Percentiles rank a stretch among this genome's conserved stretches.
Conservation (phyloP, 2,329 filamentous ascomycete species). For the Sporothrix mexicana region DNA sequence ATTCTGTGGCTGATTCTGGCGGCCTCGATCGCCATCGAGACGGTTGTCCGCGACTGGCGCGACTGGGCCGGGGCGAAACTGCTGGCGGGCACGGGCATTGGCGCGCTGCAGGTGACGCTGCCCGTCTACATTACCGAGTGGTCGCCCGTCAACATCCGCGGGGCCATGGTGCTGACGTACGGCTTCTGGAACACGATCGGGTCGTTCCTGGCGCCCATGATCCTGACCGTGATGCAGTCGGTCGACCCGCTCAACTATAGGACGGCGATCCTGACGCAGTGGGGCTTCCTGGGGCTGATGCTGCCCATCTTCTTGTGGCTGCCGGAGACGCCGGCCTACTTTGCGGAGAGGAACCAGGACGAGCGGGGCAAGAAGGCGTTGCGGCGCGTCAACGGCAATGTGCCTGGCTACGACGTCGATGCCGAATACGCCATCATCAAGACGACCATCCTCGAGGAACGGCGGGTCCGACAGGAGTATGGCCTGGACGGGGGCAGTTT, state of each 20-base stretch:
- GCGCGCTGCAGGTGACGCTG: slow-evolving; percentile 36
- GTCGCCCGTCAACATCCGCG: slow-evolving; percentile 36
- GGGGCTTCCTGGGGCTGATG: slow-evolving; percentile 38
- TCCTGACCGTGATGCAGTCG: slow-evolving; percentile 28
- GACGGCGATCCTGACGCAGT: slow-evolving; percentile 36
- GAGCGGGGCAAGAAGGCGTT: slow-evolving; percentile 37
- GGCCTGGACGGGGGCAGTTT: slow-evolving; percentile 22
- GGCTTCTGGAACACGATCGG: slow-evolving; percentile 35
- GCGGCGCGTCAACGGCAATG: slow-evolving; percentile 36
- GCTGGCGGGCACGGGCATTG: slow-evolving; percentile 35
- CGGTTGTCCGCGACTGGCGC: slow-evolving; percentile 33
- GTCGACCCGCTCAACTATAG: slow-evolving; percentile 33
- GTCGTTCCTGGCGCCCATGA: slow-evolving; percentile 31
- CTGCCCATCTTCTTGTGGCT: slow-evolving; percentile 38
- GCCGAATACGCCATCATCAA: slow-evolving; percentile 38
- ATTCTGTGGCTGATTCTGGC: slow-evolving; percentile 36
- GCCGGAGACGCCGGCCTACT: slow-evolving; percentile 37
- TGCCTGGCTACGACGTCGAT: slow-evolving; percentile 37
- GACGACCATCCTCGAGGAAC: slow-evolving; percentile 38
- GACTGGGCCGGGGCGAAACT: slow-evolving; percentile 37
- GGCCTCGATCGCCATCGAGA: slow-evolving; percentile 33
- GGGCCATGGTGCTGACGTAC: slow-evolving; percentile 35
- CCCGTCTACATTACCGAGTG: slow-evolving; percentile 37
- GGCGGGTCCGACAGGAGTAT: slow-evolving; percentile 22
- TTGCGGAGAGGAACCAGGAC: slow-evolving; percentile 36